phyloP scores from a whole-genome alignment of 2,329 filamentous ascomycete genomes.

The Plenodomus tracheiphilus region DNA sequence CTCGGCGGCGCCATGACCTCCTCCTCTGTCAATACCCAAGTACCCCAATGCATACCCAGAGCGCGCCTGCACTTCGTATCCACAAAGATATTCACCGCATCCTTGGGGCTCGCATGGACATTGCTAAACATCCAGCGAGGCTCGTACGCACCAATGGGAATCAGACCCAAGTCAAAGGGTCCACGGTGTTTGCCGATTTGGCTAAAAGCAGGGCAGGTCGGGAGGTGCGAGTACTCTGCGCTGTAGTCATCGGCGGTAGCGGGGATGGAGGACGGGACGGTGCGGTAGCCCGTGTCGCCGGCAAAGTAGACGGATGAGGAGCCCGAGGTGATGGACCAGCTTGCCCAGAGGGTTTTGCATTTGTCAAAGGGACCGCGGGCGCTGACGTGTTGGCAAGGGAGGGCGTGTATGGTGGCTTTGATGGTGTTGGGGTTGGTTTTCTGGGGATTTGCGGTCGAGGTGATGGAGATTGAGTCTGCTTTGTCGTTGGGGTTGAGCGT shows the following conservation, averaged over 20 bases:
- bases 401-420: slow-evolving; percentile 72
- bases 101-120: slow-evolving; percentile 84
- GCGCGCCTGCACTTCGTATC: slow-evolving; percentile 79
- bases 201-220: slow-evolving; percentile 80
- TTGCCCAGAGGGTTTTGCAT: slow-evolving; percentile 80
- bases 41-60: slow-evolving; percentile 89
- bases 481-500: slow-evolving; percentile 4
- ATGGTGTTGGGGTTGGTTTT: slow-evolving; percentile 52
- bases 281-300: slow-evolving; percentile 85
- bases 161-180: slow-evolving; percentile 87
- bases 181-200: slow-evolving; percentile 80
- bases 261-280: slow-evolving; percentile 67
- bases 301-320: slow-evolving; percentile 83
- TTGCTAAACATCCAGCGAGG: slow-evolving; percentile 74
- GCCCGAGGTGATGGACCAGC: slow-evolving; percentile 77
- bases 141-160: slow-evolving; percentile 89
- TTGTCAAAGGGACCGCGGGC: slow-evolving; percentile 70
- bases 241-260: slow-evolving; percentile 70
- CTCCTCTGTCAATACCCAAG: slow-evolving; percentile 83
- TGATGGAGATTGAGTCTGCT: slow-evolving; percentile 4
- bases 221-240: slow-evolving; percentile 63
- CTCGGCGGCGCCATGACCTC: slow-evolving; percentile 81
- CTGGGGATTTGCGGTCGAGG: slow-evolving; percentile 9
- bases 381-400: slow-evolving; percentile 83
- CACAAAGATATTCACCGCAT: slow-evolving; percentile 85